These are phyloP conservation scores for rapeseed (Brassica napus) DNA, from an alignment of 345 rosid genomes.

Conservation along the genomic window DNA sequence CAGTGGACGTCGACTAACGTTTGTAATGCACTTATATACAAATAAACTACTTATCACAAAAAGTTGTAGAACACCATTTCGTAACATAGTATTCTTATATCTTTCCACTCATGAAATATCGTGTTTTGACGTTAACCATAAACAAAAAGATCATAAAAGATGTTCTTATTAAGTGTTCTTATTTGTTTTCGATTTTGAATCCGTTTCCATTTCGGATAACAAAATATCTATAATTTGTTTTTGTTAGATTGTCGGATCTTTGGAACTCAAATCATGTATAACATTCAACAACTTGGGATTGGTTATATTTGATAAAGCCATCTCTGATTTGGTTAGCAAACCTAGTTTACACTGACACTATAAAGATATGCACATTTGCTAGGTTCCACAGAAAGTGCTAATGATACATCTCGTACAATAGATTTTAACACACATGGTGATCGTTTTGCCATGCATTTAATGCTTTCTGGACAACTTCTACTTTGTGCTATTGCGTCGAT, in stretches of 20 bases:
- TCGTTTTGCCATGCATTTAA: not conserved
- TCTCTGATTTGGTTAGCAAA: too few relatives aligned
- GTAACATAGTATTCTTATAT: not conserved
- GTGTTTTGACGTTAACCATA: not conserved
- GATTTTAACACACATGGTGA: not conserved
- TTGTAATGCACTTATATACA: not conserved
- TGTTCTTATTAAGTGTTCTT: too few relatives aligned
- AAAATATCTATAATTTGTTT: too few relatives aligned
- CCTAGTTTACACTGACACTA: too few relatives aligned
- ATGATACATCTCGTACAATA: not conserved
- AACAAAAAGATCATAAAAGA: not conserved
- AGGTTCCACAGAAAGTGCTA: too few relatives aligned
- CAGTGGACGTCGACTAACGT: not conserved
- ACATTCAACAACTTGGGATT: too few relatives aligned
- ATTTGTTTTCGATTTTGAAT: too few relatives aligned
- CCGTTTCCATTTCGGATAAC: too few relatives aligned
- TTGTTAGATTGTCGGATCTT: not conserved
- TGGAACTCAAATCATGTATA: too few relatives aligned
- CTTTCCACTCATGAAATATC: not conserved
- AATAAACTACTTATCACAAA: not conserved
- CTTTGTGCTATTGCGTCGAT: not conserved
- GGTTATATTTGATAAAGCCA: too few relatives aligned
- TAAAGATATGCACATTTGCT: too few relatives aligned
- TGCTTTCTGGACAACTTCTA: not conserved
- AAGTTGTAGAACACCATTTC: not conserved